Percentiles rank a stretch among this genome's conserved stretches.
Conservation (phyloP, 2,329 filamentous ascomycete genomes). For the Claviceps maximensis region DNA sequence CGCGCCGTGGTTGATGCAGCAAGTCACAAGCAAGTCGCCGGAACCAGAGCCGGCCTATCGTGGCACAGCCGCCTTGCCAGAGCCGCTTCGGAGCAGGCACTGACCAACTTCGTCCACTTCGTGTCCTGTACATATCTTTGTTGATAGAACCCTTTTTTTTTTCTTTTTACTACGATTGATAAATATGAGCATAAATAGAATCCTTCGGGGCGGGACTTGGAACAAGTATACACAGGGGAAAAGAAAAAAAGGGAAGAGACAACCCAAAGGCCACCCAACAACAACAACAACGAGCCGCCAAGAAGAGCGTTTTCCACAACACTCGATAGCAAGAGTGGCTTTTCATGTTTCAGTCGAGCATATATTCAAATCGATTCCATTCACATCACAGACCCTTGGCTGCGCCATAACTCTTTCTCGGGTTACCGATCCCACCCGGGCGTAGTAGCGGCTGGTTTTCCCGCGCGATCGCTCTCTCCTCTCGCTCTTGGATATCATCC, state of each 20-base stretch:
- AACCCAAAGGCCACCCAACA: background rate
- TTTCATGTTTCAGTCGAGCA: background rate
- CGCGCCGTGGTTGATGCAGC: too few species aligned
- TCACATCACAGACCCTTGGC: slow-evolving; percentile 9
- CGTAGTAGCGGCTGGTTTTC: slow-evolving; percentile 38
- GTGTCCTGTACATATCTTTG: background rate
- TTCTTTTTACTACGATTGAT: too few species aligned
- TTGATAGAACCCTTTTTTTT: background rate
- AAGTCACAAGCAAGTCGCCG: too few species aligned
- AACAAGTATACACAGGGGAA: background rate
- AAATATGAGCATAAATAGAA: background rate
- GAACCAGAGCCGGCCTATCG: too few species aligned
- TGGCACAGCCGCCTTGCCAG: too few species aligned
- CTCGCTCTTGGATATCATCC: slow-evolving; percentile 35
- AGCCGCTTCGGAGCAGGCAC: too few species aligned
- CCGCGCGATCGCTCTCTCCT: slow-evolving; percentile 35
- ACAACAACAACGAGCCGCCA: background rate
- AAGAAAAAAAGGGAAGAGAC: background rate
- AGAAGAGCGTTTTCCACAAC: background rate
- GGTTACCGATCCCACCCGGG: slow-evolving; percentile 36
- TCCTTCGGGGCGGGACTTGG: background rate
- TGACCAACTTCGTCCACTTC: background rate
- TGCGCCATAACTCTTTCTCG: slow-evolving; percentile 26
- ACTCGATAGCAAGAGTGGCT: background rate
- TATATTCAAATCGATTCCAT: background rate